phyloP scores from a whole-genome alignment of 306 rosid species.

The Pterocarpus santalinus region DNA sequence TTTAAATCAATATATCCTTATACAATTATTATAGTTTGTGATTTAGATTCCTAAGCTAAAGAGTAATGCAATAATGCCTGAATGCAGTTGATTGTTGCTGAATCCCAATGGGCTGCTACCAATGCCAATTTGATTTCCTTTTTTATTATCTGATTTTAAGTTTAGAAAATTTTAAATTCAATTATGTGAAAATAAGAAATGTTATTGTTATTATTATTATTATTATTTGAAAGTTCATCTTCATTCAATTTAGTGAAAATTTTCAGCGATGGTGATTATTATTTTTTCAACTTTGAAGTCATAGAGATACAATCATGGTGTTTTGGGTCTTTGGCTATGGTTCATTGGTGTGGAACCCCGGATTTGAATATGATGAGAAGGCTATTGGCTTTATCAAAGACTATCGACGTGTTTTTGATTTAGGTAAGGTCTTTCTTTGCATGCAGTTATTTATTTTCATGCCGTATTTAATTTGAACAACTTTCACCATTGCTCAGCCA shows the following conservation, averaged over 20 bases:
- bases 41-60: too few relatives aligned
- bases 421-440: slow-evolving; percentile 61
- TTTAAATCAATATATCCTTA: too few relatives aligned
- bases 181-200: too few relatives aligned
- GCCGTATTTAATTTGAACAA: neutral
- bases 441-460: neutral
- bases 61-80: too few relatives aligned
- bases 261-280: neutral
- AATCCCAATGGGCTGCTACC: too few relatives aligned
- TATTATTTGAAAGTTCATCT: too few relatives aligned
- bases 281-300: slow-evolving; percentile 26
- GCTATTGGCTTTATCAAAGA: slow-evolving; percentile 83
- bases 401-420: slow-evolving; percentile 91
- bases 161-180: too few relatives aligned
- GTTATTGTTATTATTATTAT: too few relatives aligned
- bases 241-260: neutral
- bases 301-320: slow-evolving; percentile 64
- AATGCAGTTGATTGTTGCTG: too few relatives aligned
- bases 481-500: neutral
- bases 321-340: slow-evolving; percentile 99
- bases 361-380: slow-evolving; percentile 86
- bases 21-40: too few relatives aligned
- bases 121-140: too few relatives aligned
- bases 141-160: too few relatives aligned
- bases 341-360: slow-evolving; percentile 97